These are phyloP conservation scores for Tolypocladium capitatum DNA, from an alignment of 2,329 filamentous ascomycete species.

Conservation along the genomic window DNA sequence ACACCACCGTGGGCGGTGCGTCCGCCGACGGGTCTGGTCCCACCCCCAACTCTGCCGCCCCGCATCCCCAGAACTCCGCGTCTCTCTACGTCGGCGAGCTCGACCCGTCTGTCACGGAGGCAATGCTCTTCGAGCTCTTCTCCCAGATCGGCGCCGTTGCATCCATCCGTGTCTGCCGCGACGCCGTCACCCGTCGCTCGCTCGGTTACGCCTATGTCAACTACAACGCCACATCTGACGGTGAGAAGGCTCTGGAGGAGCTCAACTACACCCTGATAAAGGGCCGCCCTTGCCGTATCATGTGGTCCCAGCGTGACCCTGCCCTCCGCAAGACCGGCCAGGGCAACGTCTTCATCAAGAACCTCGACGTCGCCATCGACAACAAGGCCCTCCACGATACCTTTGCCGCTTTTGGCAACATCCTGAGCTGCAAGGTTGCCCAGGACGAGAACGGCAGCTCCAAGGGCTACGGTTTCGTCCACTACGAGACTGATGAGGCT, in stretches of 20 bases:
- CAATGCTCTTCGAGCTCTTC: conserved; percentile 99
- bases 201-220: conserved; percentile 99
- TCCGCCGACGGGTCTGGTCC: conserved; percentile 48
- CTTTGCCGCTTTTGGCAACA: conserved; percentile 97
- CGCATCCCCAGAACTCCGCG: conserved; percentile 80
- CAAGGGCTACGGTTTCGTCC: conserved; percentile 98
- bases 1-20: conserved; percentile 53
- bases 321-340: conserved; percentile 98
- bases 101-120: conserved; percentile 93
- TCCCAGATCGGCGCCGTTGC: conserved; percentile 98
- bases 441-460: conserved; percentile 95
- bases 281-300: conserved; percentile 97
- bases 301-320: conserved; percentile 99
- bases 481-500: conserved; percentile 98
- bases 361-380: conserved; percentile 94
- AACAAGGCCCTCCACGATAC: conserved; percentile 99
- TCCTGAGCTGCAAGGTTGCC: conserved; percentile 97
- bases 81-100: conserved; percentile 99
- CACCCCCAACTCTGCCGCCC: conserved; percentile 60
- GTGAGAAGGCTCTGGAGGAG: conserved; percentile 97
- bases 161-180: conserved; percentile 98
- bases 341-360: conserved; percentile 99
- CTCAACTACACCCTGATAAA: conserved; percentile 99
- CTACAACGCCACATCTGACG: conserved; percentile 95
- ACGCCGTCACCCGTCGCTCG: conserved; percentile 94